Evolutionary conservation across 2,329 filamentous ascomycete genomes (phyloP).

Genomic region (Aphanocladium album): DNA sequence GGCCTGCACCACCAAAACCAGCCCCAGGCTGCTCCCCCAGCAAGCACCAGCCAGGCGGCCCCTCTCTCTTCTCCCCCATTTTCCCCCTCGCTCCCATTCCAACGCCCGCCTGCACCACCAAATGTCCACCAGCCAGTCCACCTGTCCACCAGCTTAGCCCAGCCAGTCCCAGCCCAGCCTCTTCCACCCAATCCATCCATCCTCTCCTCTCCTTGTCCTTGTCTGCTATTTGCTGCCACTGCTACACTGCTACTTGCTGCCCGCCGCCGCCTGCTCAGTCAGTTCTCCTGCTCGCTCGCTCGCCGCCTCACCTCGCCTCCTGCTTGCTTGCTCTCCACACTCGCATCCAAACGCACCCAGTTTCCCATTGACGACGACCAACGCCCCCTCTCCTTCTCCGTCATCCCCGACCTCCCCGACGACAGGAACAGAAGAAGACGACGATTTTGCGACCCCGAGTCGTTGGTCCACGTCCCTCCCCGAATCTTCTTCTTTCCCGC

Average conservation of each 20-base stretch:
- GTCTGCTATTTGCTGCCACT: neutral
- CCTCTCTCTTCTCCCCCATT: neutral
- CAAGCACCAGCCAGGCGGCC: slow-evolving; percentile 1
- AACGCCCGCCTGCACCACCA: neutral
- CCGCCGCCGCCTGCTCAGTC: neutral
- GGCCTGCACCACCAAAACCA: neutral
- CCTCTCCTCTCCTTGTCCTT: neutral
- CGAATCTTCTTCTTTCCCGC: slow-evolving; percentile 10
- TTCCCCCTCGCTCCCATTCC: neutral
- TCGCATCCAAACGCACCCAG: neutral
- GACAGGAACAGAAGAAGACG: slow-evolving; percentile 12
- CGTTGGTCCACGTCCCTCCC: slow-evolving; percentile 13
- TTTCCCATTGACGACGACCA: slow-evolving; percentile 11
- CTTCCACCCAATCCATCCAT: slow-evolving; percentile 1
- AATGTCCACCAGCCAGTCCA: neutral
- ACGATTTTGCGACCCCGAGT: neutral
- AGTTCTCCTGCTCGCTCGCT: neutral
- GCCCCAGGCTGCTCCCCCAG: neutral
- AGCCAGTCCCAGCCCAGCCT: neutral
- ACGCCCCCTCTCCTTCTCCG: slow-evolving; percentile 7
- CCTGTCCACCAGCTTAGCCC: neutral
- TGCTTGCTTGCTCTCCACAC: slow-evolving; percentile 7
- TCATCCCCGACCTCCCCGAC: slow-evolving; percentile 15
- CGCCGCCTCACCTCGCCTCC: neutral
- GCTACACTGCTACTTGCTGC: neutral